Evolutionary conservation across 495 filamentous ascomycete genomes (phyloP).

Genomic region (Aspergillus heteromorphus): DNA sequence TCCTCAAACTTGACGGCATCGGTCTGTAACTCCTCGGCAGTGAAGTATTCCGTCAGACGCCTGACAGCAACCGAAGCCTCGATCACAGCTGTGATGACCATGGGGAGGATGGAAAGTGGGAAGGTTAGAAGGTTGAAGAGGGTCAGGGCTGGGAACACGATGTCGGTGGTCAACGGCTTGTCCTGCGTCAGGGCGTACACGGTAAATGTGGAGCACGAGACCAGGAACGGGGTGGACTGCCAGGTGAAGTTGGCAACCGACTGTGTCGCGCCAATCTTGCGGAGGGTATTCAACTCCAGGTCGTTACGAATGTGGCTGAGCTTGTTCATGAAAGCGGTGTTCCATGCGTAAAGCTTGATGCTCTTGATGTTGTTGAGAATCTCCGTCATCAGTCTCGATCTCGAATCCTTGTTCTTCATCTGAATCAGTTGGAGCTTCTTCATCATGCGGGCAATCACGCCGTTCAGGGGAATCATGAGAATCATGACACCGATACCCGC

Average conservation of each 20-base stretch:
- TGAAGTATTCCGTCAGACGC: conserved; percentile 79
- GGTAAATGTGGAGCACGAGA: conserved; percentile 94
- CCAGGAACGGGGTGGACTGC: conserved; percentile 98
- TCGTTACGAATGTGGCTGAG: conserved; percentile 94
- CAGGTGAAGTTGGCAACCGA: conserved; percentile 96
- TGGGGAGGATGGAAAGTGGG: conserved; percentile 87
- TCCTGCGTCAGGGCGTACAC: conserved; percentile 84
- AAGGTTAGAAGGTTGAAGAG: conserved; percentile 94
- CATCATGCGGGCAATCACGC: conserved; percentile 86
- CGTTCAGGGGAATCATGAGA: conserved; percentile 95
- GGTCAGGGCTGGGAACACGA: conserved; percentile 91
- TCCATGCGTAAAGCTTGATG: conserved; percentile 99
- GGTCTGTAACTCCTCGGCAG: conserved; percentile 81
- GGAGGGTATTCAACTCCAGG: conserved; percentile 87
- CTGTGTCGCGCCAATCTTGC: conserved; percentile 91
- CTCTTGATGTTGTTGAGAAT: conserved; percentile 99
- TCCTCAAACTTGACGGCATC: conserved; percentile 71
- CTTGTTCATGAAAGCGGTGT: conserved; percentile 93
- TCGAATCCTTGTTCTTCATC: conserved; percentile 98
- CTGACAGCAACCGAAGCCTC: conserved; percentile 91
- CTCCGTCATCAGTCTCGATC: conserved; percentile 91
- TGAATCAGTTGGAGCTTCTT: conserved; percentile 90
- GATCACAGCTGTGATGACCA: conserved; percentile 96
- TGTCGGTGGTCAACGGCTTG: conserved; percentile 79
- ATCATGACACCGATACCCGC: conserved; percentile 97